Conservation (phyloP, 352 stramenopile genomes). For the Pythium aquatile region DNA sequence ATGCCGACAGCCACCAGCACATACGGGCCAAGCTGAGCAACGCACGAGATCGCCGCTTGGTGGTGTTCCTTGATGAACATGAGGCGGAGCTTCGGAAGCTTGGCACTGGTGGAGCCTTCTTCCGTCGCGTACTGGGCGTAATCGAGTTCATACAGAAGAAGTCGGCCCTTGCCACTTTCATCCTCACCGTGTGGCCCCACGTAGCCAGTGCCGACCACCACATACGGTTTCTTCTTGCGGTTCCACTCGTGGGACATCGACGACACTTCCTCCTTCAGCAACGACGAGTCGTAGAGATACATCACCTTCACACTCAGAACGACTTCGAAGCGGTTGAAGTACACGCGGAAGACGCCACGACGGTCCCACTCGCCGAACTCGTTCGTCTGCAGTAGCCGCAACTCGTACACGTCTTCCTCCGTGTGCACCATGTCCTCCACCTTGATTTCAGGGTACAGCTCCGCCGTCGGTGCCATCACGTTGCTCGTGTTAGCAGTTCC, state of each 20-base stretch:
- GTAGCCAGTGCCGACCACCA: slow-evolving; percentile 82
- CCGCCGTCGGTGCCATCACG: slow-evolving; percentile 73
- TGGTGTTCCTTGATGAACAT: slow-evolving; percentile 88
- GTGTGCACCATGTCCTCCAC: slow-evolving; percentile 65
- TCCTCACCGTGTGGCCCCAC: slow-evolving; percentile 85
- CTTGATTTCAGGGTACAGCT: slow-evolving; percentile 73
- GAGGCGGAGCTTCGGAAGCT: slow-evolving; percentile 75
- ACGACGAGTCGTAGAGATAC: slow-evolving; percentile 82
- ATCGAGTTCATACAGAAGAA: slow-evolving; percentile 87
- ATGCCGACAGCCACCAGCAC: slow-evolving; percentile 83
- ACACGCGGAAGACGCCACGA: slow-evolving; percentile 73
- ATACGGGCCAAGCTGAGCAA: slow-evolving; percentile 75
- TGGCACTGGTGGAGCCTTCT: slow-evolving; percentile 62
- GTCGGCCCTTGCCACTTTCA: slow-evolving; percentile 74
- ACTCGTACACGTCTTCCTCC: slow-evolving; percentile 82
- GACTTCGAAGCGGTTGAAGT: slow-evolving; percentile 85
- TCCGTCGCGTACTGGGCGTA: slow-evolving; percentile 87
- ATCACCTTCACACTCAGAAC: slow-evolving; percentile 85
- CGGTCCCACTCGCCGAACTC: slow-evolving; percentile 80
- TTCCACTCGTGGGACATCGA: slow-evolving; percentile 72
- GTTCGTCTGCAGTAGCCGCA: slow-evolving; percentile 76
- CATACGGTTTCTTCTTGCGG: slow-evolving; percentile 76
- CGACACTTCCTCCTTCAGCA: slow-evolving; percentile 71
- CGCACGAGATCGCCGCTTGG: slow-evolving; percentile 77
- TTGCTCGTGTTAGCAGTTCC: slow-evolving; percentile 53